Conservation (phyloP, 202 grass and related monocot species). For the Cymbopogon flexuosus region DNA sequence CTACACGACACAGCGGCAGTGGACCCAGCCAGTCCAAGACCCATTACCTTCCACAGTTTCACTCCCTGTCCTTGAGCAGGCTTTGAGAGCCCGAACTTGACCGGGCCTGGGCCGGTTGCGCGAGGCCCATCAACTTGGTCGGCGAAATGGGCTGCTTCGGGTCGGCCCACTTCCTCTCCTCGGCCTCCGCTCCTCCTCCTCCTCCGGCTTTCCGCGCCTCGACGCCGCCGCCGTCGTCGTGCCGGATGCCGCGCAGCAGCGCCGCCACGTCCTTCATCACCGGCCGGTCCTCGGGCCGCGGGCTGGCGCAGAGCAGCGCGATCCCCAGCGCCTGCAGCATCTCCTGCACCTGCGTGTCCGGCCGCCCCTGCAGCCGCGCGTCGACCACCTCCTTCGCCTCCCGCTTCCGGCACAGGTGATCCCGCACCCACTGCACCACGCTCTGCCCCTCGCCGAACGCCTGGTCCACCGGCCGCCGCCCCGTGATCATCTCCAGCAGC, state of each 20-base stretch:
- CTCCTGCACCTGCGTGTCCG: constrained; percentile 61
- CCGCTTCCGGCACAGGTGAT: constrained; percentile 50
- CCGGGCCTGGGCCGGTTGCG: neutral
- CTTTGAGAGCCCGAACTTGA: constrained; percentile 25
- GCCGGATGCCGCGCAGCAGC: constrained; percentile 55
- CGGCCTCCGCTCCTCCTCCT: neutral
- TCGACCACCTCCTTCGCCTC: constrained; percentile 64
- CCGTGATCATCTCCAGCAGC: constrained; percentile 68
- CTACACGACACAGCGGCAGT: neutral
- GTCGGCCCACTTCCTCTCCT: neutral
- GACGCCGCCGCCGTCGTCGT: constrained; percentile 30
- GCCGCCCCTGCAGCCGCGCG: constrained; percentile 42
- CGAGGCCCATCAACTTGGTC: constrained; percentile 5
- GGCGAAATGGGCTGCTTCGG: constrained; percentile 27
- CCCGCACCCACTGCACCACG: constrained; percentile 75
- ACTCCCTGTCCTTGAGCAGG: constrained; percentile 26
- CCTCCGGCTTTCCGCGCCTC: constrained; percentile 32
- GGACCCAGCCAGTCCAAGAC: neutral
- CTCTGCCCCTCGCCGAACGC: constrained; percentile 53
- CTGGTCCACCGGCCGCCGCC: constrained; percentile 41
- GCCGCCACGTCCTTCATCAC: constrained; percentile 84
- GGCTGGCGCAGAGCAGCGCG: constrained; percentile 63
- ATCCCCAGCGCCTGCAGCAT: constrained; percentile 84
- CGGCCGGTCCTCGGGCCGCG: constrained; percentile 54
- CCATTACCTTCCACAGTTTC: neutral